Conservation (phyloP, 208 protist genomes). For the Acanthamoeba royreba region DNA sequence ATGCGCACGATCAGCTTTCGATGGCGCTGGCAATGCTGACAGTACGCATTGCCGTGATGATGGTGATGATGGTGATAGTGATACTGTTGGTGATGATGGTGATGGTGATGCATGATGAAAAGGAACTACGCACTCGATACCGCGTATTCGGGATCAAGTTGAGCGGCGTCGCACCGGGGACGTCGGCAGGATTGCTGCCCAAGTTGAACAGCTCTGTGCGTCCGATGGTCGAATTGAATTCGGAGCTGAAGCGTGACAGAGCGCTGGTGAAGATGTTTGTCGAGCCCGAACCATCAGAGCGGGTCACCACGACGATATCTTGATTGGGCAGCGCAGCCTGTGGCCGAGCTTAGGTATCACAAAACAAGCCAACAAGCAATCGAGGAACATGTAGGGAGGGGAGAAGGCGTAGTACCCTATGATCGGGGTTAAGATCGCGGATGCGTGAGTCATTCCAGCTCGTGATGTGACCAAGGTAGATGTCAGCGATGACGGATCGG, state of each 20-base stretch:
- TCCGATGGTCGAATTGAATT: neutral
- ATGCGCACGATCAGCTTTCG: too few relatives aligned
- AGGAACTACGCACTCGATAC: neutral
- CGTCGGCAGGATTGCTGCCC: neutral
- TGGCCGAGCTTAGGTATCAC: neutral
- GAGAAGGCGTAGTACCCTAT: neutral
- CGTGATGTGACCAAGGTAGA: neutral
- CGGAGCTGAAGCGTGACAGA: neutral
- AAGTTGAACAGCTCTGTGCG: neutral
- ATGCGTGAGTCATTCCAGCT: neutral
- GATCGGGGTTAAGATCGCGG: neutral
- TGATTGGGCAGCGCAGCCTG: neutral
- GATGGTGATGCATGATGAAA: neutral
- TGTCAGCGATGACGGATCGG: neutral
- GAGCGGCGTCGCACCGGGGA: neutral
- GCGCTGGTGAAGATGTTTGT: neutral
- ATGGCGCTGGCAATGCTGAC: neutral
- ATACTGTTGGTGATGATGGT: too few relatives aligned
- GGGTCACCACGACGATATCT: neutral
- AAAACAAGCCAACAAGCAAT: neutral
- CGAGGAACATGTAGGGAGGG: neutral
- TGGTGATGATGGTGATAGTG: neutral
- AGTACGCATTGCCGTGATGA: neutral
- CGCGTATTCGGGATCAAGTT: neutral
- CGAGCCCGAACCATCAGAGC: neutral